phyloP scores from a whole-genome alignment of 106 monocot genomes.

The Dendrobium catenatum region DNA sequence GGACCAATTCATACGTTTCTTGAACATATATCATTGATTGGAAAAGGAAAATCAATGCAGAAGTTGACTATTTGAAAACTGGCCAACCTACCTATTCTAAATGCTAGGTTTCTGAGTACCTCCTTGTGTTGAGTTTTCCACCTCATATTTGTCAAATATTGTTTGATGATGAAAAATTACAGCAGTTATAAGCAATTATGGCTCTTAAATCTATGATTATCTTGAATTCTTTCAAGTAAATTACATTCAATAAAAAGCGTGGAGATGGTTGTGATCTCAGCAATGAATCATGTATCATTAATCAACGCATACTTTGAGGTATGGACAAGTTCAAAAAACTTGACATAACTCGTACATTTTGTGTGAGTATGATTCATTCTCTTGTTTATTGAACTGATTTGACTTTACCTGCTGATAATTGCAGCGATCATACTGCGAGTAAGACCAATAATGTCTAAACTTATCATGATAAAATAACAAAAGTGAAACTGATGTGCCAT shows the following conservation, averaged over 20 bases:
- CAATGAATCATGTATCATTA: background rate
- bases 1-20: no score
- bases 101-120: no score
- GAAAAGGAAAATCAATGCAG: no score
- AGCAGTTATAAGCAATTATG: background rate
- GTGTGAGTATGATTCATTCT: background rate
- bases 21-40: no score
- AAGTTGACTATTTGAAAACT: no score
- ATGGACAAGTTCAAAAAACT: no score
- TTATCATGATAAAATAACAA: background rate
- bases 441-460: background rate
- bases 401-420: background rate
- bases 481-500: conserved; percentile 14
- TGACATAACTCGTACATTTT: no score
- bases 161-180: background rate
- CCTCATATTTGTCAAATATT: background rate
- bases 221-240: background rate
- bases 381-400: background rate
- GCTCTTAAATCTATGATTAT: background rate
- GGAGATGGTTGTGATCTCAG: background rate
- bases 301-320: background rate
- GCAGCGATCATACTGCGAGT: background rate
- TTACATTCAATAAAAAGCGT: background rate
- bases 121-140: background rate
- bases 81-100: no score